These are phyloP conservation scores for Fusarium sp. DNA, from an alignment of 2,329 filamentous ascomycete species.

Conservation along the genomic window DNA sequence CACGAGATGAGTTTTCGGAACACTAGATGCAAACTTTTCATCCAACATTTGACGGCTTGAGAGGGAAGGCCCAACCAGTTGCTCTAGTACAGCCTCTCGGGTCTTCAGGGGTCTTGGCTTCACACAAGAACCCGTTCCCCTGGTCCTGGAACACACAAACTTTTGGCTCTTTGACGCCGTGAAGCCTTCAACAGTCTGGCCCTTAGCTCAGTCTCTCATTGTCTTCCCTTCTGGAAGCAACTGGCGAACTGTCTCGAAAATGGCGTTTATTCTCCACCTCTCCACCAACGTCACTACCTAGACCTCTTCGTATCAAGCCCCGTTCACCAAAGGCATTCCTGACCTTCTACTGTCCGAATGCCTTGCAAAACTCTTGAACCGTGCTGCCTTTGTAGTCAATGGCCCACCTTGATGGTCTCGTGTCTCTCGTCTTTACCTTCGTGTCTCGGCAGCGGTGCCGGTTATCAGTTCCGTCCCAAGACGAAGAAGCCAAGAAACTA, in stretches of 20 bases:
- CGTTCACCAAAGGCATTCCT: neutral
- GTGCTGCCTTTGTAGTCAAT: neutral
- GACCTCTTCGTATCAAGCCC: neutral
- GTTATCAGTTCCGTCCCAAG: neutral
- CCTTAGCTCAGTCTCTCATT: neutral
- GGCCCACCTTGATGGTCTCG: neutral
- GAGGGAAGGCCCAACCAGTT: conserved; percentile 2
- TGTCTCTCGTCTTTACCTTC: neutral
- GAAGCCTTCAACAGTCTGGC: neutral
- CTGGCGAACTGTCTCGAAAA: conserved; percentile 10
- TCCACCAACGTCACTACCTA: neutral
- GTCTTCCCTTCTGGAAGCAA: conserved; percentile 19
- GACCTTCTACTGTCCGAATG: conserved; percentile 1
- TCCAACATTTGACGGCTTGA: neutral
- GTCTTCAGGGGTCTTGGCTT: neutral
- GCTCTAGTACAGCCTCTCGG: neutral
- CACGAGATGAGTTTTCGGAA: conserved; percentile 5
- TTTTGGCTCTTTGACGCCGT: neutral
- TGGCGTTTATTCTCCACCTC: neutral
- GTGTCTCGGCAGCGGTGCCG: neutral
- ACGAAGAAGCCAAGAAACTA: neutral
- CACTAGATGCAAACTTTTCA: neutral
- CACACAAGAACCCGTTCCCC: conserved; percentile 1
- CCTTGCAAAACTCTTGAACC: conserved; percentile 4
- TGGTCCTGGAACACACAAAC: neutral